Percentiles rank a stretch among this genome's conserved stretches.
Conservation (phyloP, 2,329 filamentous ascomycete genomes). For the Clarireedia hainanense region DNA sequence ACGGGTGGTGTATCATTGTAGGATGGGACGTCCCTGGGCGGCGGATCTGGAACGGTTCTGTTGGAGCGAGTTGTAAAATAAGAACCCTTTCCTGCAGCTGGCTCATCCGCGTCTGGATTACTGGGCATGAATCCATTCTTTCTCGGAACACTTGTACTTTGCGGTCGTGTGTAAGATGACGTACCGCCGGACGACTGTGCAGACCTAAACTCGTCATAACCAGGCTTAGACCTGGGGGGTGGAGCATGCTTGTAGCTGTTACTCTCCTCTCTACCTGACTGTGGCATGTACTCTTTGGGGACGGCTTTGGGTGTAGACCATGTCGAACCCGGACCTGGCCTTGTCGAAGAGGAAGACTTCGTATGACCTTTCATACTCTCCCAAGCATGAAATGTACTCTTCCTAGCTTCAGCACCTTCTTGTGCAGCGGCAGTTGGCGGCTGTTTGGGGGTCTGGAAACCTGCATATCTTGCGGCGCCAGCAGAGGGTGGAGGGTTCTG, state of each 20-base stretch:
- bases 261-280: conserved; percentile 20
- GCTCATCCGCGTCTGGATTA: conserved; percentile 27
- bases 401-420: conserved; percentile 26
- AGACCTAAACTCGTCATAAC: conserved; percentile 19
- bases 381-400: conserved; percentile 27
- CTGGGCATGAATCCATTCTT: conserved; percentile 29
- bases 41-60: conserved; percentile 19
- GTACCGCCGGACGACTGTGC: conserved; percentile 2
- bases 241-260: conserved; percentile 14
- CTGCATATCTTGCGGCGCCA: conserved; percentile 26
- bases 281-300: conserved; percentile 18
- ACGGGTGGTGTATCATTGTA: conserved; percentile 3
- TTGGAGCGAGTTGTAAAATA: conserved; percentile 27
- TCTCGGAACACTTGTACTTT: conserved; percentile 17
- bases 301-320: conserved; percentile 17
- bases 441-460: conserved; percentile 23
- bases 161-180: conserved; percentile 16
- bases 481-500: conserved; percentile 22
- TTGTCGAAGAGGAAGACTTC: background rate
- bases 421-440: conserved; percentile 22
- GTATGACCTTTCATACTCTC: conserved; percentile 24
- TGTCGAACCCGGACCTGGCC: conserved; percentile 14
- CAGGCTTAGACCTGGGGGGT: conserved; percentile 15
- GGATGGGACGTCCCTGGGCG: conserved; percentile 14
- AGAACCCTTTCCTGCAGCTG: conserved; percentile 24